Percentiles rank a stretch among this genome's conserved stretches.
phyloP scores from a whole-genome alignment of 1,284 basidiomycete species.

The Irpex lacteus region DNA sequence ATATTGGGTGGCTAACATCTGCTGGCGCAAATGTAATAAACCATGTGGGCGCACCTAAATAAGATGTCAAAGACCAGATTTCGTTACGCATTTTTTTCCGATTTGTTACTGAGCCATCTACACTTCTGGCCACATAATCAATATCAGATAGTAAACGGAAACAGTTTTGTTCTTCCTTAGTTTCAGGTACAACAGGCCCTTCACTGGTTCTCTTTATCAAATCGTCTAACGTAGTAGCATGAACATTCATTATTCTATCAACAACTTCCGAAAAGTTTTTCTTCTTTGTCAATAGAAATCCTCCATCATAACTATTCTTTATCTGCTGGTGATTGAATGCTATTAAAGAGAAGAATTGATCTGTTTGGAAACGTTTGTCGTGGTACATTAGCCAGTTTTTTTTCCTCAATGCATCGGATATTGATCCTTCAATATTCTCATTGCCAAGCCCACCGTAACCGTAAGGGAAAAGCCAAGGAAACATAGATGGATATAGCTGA shows the following conservation, averaged over 20 bases:
- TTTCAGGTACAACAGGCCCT: background rate
- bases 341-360: constrained; percentile 3
- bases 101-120: background rate
- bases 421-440: background rate
- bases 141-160: background rate
- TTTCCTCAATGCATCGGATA: background rate
- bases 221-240: background rate
- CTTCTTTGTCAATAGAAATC: background rate
- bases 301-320: constrained; percentile 1
- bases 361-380: background rate
- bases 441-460: constrained; percentile 31
- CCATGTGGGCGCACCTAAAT: background rate
- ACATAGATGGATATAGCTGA: constrained; percentile 30
- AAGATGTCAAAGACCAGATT: background rate
- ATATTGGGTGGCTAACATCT: constrained; percentile 1
- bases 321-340: constrained; percentile 4
- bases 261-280: background rate
- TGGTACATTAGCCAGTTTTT: too few relatives aligned
- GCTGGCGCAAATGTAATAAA: constrained; percentile 1
- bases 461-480: constrained; percentile 38
- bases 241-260: background rate
- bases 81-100: background rate
- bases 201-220: background rate
- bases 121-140: background rate
- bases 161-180: background rate